Evolutionary conservation across 2,329 filamentous ascomycete genomes (phyloP).

Genomic region (Alternaria sp.): DNA sequence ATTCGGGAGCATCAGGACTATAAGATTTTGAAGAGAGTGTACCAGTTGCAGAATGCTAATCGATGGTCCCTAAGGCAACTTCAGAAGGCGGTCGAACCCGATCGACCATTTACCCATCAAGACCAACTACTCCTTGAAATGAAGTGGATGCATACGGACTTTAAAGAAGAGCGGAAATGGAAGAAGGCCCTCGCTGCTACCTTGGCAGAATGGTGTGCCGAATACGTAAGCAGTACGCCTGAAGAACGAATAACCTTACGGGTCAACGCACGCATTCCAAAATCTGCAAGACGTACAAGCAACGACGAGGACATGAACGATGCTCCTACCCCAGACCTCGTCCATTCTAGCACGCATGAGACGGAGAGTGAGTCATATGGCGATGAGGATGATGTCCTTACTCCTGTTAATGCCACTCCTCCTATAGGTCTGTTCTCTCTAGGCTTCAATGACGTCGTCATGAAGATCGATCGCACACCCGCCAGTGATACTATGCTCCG

Average conservation of each 20-base stretch:
- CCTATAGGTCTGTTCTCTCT: conserved; percentile 85
- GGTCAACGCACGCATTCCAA: conserved; percentile 62
- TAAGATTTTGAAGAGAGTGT: conserved; percentile 83
- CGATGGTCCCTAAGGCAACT: conserved; percentile 93
- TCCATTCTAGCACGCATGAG: conserved; percentile 49
- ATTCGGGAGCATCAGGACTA: conserved; percentile 88
- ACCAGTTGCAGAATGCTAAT: conserved; percentile 87
- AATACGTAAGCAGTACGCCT: conserved; percentile 74
- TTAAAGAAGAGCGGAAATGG: conserved; percentile 92
- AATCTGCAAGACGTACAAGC: conserved; percentile 20
- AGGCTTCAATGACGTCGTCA: conserved; percentile 82
- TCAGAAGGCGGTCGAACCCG: conserved; percentile 82
- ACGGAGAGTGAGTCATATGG: conserved; percentile 51
- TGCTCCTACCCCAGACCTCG: conserved; percentile 52
- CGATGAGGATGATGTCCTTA: conserved; percentile 53
- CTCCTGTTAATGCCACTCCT: conserved; percentile 57
- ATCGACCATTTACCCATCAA: conserved; percentile 78
- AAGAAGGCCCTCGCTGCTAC: conserved; percentile 82
- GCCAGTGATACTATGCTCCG: conserved; percentile 78
- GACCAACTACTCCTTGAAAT: conserved; percentile 89
- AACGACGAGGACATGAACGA: conserved; percentile 48
- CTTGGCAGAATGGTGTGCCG: conserved; percentile 81
- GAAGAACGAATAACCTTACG: conserved; percentile 74
- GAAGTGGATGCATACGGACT: conserved; percentile 98
- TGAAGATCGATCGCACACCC: conserved; percentile 76